Percentiles rank a stretch among this genome's conserved stretches.
These are phyloP conservation scores for Aspergillus fumigatus DNA, from an alignment of 2,329 filamentous ascomycete genomes.

Conservation along the genomic window DNA sequence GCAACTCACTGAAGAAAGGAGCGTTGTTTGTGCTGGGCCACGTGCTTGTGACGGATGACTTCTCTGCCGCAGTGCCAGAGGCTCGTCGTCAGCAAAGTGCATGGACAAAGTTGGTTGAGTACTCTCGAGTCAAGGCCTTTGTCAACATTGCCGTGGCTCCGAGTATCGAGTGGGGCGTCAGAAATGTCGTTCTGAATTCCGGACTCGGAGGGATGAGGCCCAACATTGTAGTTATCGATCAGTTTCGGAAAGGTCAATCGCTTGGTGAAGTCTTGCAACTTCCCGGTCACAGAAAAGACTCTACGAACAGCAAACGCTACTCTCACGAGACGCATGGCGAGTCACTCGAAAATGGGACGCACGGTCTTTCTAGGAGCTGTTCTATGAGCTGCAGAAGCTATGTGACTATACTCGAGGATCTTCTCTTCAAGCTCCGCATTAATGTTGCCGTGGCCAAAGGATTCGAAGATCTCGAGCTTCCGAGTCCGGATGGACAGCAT, in stretches of 20 bases:
- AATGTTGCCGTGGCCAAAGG: constrained; percentile 83
- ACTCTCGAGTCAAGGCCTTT: constrained; percentile 81
- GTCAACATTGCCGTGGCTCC: constrained; percentile 82
- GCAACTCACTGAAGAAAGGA: constrained; percentile 86
- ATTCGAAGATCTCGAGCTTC: constrained; percentile 71
- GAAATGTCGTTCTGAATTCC: constrained; percentile 76
- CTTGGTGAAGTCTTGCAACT: constrained; percentile 53
- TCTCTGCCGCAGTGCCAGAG: constrained; percentile 71
- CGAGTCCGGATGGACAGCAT: constrained; percentile 53
- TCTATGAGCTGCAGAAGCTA: constrained; percentile 70
- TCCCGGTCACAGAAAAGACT: constrained; percentile 26
- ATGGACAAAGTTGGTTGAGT: constrained; percentile 85
- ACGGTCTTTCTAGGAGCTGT: constrained; percentile 63
- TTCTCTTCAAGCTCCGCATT: constrained; percentile 70
- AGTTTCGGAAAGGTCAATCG: constrained; percentile 60
- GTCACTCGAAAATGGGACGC: constrained; percentile 61
- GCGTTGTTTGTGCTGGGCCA: constrained; percentile 80
- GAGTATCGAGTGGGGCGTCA: constrained; percentile 75
- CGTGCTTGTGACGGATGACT: constrained; percentile 81
- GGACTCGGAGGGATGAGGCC: constrained; percentile 84
- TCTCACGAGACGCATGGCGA: constrained; percentile 10
- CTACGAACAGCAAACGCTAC: constrained; percentile 16
- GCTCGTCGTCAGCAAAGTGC: constrained; percentile 74
- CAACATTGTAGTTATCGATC: constrained; percentile 78
- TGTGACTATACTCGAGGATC: constrained; percentile 76